Base-by-base conservation (phyloP, 2,329 filamentous ascomycete genomes). In the Aspergillus sergii region DNA sequence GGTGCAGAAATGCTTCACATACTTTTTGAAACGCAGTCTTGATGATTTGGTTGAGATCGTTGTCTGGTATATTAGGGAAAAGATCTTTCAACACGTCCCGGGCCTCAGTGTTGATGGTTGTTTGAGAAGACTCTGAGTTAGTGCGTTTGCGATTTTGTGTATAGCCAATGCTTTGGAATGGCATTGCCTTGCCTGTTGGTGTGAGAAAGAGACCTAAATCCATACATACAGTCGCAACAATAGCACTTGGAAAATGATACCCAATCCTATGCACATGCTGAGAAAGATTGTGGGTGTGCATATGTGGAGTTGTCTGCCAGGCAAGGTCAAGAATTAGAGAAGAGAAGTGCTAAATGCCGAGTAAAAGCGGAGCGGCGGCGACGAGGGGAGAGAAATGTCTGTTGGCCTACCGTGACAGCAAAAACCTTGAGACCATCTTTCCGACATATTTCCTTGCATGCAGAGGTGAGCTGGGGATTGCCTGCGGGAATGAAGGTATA, bases 401-500 rank as follows among this genome's bases (percentile, higher is more conserved):
- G 57, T 58, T 57, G 59, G 80, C 85, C 76, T 80, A 89, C 87
- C 73, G 87, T 87, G 69, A 89, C 86, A 65, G 87, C 82, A 68
- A 83, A 82, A 46, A 88, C 83, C 56, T 84, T 81, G 45, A 83
- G 75, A 32, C 83, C 82, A 68, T 82, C 80, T 69, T 83, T 81
- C 58, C 85, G 81, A 67, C 86, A 88, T 46, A 84, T 73, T 68
- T 89, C 86, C 74, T 88, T 89, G 75, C 85, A 86, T 61, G 82
- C 82, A 54, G 82, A 82, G 21, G 86, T 87, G 56, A 90, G 80
- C 59, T 85, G 82, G 2, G 86, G 85, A 64, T 86, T 85, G 28
- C 87, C 87, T 53, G 85, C 82, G 26, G 85, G 83, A 57, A 89
- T 82, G 69, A 88, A 89, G 0, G 82, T 85, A 72, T 88, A 89